Base-by-base conservation (phyloP, 1,139 yeast species). In the Lodderomyces metapsilosis region DNA sequence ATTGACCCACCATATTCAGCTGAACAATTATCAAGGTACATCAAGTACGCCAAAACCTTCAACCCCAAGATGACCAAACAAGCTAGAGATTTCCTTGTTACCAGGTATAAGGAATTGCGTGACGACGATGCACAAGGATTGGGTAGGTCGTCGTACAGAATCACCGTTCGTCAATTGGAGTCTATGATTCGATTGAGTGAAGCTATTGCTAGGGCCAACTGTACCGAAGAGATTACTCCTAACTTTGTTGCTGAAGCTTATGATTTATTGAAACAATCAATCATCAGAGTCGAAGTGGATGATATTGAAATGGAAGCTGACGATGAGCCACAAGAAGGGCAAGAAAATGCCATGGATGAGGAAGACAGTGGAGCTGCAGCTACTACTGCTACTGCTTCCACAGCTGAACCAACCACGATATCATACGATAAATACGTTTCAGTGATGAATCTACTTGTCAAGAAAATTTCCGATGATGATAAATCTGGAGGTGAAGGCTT, bases 191-290 rank as follows among this genome's bases (percentile, higher is more conserved):
- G 99, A 59, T 74, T 92, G 48, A 83, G 94, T 8, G 99, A 92
- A 63, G 98, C 97, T 1, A 92, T 92, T 64, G 98, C 98, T 1
- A 78, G 96, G 52, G 97, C 98, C 32, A 92, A 92, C 62, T 92
- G 98, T 66, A 86, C 92, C 9, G 94, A 88, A 51, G 88, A 80
- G 45, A 88, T 94, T 45, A 83, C 94, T 0, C 89, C 95, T 20
- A 76, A 79, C 33, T 87, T 89, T 61, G 98, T 92, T 34, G 86
- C 91, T 2, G 98, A 94, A 59, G 98, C 98, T 0, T 91, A 86
- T 61, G 94, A 87, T 54, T 71, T 92, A 46, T 73, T 92, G 53
- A 82, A 95, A 56, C 96, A 88, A 64, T 87, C 96, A 35, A 91
- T 92, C 47, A 88, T 92, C 51, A 81, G 95, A 51, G 98, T 92